Evolutionary conservation across 2,329 filamentous ascomycete genomes (phyloP).

Genomic region (Phoma sp.): DNA sequence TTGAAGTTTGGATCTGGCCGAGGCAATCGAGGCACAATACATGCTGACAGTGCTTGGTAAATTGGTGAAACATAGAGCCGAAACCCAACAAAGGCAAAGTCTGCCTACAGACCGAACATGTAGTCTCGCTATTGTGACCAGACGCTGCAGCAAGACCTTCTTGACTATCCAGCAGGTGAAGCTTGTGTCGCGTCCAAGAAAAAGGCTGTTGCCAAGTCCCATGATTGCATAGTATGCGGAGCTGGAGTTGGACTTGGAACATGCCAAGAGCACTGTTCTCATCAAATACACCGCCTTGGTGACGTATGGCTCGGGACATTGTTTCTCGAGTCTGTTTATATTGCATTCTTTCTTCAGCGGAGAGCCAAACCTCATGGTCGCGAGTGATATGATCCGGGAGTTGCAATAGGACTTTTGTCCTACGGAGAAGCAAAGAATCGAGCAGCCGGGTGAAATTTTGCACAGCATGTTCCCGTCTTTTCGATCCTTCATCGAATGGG

Average conservation of each 20-base stretch:
- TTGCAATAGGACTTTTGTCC: conserved; percentile 51
- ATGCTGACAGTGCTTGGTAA: conserved; percentile 36
- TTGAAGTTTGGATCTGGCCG: conserved; percentile 24
- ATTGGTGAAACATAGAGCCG: conserved; percentile 31
- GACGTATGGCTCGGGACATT: conserved; percentile 48
- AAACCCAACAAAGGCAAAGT: conserved; percentile 27
- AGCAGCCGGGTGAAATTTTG: conserved; percentile 38
- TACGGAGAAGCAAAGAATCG: conserved; percentile 50
- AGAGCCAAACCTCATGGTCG: conserved; percentile 37
- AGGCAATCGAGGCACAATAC: conserved; percentile 46
- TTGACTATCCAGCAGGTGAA: conserved; percentile 44
- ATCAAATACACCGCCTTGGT: conserved; percentile 47
- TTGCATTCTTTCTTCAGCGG: conserved; percentile 35
- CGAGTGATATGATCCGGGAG: conserved; percentile 38
- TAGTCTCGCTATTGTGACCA: conserved; percentile 34
- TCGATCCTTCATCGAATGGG: conserved; percentile 46
- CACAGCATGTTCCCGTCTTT: conserved; percentile 26
- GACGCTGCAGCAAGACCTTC: conserved; percentile 40
- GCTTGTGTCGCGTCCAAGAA: conserved; percentile 49
- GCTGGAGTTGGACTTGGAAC: conserved; percentile 55
- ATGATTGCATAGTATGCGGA: conserved; percentile 59
- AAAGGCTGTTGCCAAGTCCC: conserved; percentile 56
- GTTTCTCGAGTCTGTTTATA: conserved; percentile 41
- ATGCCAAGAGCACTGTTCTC: conserved; percentile 50
- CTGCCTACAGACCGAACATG: conserved; percentile 40